phyloP scores from a whole-genome alignment of 1,284 basidiomycete species.

The Microbotryum violaceum region DNA sequence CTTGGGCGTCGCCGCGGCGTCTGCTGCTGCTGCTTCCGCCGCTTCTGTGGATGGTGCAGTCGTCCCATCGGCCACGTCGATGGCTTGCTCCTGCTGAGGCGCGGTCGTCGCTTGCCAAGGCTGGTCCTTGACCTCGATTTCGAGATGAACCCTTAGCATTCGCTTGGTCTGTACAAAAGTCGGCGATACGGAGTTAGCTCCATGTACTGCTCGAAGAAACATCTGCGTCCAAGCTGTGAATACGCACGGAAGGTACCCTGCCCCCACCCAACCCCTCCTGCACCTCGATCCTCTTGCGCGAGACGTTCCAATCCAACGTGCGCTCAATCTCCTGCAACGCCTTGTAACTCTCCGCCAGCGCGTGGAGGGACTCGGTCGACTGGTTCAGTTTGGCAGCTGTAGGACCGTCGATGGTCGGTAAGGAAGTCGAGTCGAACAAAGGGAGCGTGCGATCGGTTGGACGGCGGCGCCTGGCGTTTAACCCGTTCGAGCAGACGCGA shows the following conservation, averaged over 20 bases:
- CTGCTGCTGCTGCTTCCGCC: background rate
- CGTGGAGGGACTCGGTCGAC: constrained; percentile 18
- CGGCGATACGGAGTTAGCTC: background rate
- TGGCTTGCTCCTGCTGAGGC: constrained; percentile 8
- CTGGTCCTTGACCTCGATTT: constrained; percentile 80
- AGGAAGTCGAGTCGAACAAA: background rate
- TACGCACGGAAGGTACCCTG: background rate
- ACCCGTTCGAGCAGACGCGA: no score
- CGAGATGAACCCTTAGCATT: constrained; percentile 78
- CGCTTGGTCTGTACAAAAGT: constrained; percentile 58
- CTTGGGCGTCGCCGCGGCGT: background rate
- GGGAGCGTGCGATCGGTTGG: constrained; percentile 25
- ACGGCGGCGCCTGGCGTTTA: constrained; percentile 28
- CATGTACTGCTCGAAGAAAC: background rate
- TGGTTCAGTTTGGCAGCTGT: constrained; percentile 8
- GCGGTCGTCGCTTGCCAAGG: constrained; percentile 29
- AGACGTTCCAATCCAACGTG: constrained; percentile 90
- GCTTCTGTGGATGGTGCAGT: no score
- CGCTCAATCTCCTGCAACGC: constrained; percentile 80
- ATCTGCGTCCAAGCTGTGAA: background rate
- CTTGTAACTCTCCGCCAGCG: constrained; percentile 50
- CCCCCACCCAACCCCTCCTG: background rate
- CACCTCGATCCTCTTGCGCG: constrained; percentile 80
- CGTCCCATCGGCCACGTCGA: no score
- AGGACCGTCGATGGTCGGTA: background rate